Percentiles rank a stretch among this genome's conserved stretches.
Evolutionary conservation across 805 yeast genomes (phyloP).

Genomic region (Candida railenensis): DNA sequence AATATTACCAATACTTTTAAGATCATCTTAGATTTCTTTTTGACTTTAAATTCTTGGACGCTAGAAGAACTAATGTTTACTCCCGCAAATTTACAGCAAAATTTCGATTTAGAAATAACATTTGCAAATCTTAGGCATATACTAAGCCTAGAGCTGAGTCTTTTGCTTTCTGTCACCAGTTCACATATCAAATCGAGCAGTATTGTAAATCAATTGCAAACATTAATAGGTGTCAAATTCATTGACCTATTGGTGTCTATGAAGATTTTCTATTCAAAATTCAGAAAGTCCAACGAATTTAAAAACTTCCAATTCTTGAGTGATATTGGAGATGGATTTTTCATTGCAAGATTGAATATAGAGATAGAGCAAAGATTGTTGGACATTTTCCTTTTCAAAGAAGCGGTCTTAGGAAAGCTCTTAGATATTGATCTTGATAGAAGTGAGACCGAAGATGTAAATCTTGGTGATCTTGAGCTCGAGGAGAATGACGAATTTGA

Average conservation of each 20-base stretch:
- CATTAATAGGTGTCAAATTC: slow-evolving; percentile 21
- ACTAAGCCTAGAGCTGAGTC: not conserved
- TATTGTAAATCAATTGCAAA: slow-evolving; percentile 19
- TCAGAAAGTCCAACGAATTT: slow-evolving; percentile 23
- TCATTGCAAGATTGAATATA: slow-evolving; percentile 23
- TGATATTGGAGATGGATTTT: slow-evolving; percentile 15
- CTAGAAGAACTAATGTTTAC: slow-evolving; percentile 30
- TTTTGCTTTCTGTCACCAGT: slow-evolving; percentile 5
- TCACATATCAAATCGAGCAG: not conserved
- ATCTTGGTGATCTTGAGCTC: slow-evolving; percentile 24
- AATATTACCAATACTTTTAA: slow-evolving; percentile 15
- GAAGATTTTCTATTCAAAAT: slow-evolving; percentile 32
- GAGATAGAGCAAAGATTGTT: slow-evolving; percentile 31
- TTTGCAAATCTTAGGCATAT: not conserved
- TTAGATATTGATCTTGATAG: slow-evolving; percentile 46
- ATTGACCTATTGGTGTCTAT: slow-evolving; percentile 34
- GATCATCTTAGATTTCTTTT: slow-evolving; percentile 22
- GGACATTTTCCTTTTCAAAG: slow-evolving; percentile 48
- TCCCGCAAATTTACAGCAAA: slow-evolving; percentile 16
- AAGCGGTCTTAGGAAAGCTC: slow-evolving; percentile 41
- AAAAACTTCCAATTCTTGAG: slow-evolving; percentile 20
- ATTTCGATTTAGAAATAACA: slow-evolving; percentile 18
- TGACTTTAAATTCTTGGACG: slow-evolving; percentile 31
- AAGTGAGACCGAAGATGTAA: slow-evolving; percentile 51
- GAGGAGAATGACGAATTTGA: slow-evolving; percentile 10